Base-by-base conservation (phyloP, 345 rosid genomes). In the Garcia nutans region DNA sequence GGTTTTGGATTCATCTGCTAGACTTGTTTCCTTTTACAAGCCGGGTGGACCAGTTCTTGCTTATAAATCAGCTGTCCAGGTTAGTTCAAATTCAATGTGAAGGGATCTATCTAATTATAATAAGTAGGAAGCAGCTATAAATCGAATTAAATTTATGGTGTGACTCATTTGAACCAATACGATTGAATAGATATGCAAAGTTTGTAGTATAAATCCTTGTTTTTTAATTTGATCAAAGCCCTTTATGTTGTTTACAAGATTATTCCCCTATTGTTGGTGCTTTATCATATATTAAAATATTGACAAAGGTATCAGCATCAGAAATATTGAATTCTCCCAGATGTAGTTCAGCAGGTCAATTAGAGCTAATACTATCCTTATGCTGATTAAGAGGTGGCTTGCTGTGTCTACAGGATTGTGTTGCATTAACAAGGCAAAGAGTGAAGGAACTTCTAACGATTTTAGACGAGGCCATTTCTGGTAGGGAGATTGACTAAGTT, bases 31-130 rank as follows among this genome's bases (percentile, higher is more conserved):
- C 10, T 85, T 95, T 70, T 87, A 90, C 75, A 91, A 91, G 80
- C 92, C 97, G 26, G 99, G 97, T 73, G 97, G 99, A 65, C 75
- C 80, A 0, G 92, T 79, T 91, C 92, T 93, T 19, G 94, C 91
- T 2, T 77, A 82, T 68, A 81, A 92, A 31, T 83, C 89, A 16
- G 82, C 88, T 82, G 79, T 91, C 73, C 88, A 86, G 92, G 99
- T 90, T 60, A 89, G 82, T 33, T 57, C 41, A 16, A 65, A 49
- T 24, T 56, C 26, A 17, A 20, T 24, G 58, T 55, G 13, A 31
- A 58, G 24, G 54, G 20, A 20, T 63, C 33, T 37, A 10, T 24
- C 41, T 28, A 20, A 7, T 20, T 20, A 2, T 16, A 9, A 1
- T n/a, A 54, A 37, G 41, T 60, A n/a, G 6, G 8, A 26, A 22